phyloP scores from a whole-genome alignment of 2,329 filamentous ascomycete genomes.

The Drechslerella stenobrocha region DNA sequence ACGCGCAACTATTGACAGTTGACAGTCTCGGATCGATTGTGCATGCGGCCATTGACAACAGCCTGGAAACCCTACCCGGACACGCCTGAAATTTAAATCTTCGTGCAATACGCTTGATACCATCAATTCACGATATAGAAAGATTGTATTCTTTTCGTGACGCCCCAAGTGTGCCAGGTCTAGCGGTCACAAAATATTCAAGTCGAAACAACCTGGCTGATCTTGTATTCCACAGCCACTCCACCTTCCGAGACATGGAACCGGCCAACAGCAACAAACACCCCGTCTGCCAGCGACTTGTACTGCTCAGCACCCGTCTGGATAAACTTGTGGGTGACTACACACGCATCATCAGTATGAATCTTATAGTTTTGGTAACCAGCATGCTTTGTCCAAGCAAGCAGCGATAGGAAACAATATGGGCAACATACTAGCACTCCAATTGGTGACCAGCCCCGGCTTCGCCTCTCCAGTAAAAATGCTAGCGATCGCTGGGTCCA shows the following conservation, averaged over 20 bases:
- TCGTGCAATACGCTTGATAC: not conserved
- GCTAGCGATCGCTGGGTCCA: conserved; percentile 54
- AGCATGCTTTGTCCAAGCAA: too few relatives aligned
- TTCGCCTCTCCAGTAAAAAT: conserved; percentile 55
- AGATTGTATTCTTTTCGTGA: too few relatives aligned
- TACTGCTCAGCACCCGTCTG: conserved; percentile 56
- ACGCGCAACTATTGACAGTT: too few relatives aligned
- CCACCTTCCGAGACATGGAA: conserved; percentile 54
- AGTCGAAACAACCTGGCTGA: conserved; percentile 55
- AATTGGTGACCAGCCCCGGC: conserved; percentile 57
- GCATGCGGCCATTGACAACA: too few relatives aligned
- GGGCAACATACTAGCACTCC: conserved; percentile 55
- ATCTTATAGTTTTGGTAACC: too few relatives aligned
- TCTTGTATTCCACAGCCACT: conserved; percentile 57
- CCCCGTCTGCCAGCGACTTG: conserved; percentile 55
- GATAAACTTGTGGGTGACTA: conserved; percentile 56
- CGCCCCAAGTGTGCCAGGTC: too few relatives aligned
- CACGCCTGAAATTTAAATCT: too few relatives aligned
- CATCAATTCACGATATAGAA: not conserved
- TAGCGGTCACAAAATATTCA: too few relatives aligned
- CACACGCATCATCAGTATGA: not conserved
- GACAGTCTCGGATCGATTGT: too few relatives aligned
- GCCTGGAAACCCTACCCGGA: too few relatives aligned
- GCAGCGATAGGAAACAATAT: conserved; percentile 47
- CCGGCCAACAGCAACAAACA: conserved; percentile 58